Conservation (phyloP, 768 basidiomycete species). For the Coprinopsis strossmayeri region DNA sequence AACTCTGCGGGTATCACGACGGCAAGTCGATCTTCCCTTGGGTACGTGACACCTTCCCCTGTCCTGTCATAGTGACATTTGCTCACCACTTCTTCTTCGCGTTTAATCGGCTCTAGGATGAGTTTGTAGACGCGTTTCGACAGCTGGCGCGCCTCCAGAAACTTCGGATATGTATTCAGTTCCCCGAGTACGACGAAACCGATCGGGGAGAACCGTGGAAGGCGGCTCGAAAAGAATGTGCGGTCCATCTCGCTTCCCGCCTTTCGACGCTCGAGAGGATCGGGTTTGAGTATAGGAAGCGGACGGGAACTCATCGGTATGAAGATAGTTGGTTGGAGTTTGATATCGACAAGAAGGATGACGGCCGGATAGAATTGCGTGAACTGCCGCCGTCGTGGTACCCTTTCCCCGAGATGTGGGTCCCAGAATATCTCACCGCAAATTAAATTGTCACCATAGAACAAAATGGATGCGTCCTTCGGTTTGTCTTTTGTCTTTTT, state of each 20-base stretch:
- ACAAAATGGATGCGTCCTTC: background rate
- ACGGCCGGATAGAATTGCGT: conserved; percentile 18
- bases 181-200: conserved; percentile 29
- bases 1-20: conserved; percentile 35
- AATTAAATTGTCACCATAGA: no score
- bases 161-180: conserved; percentile 31
- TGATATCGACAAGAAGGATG: conserved; percentile 22
- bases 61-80: background rate
- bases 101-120: no score
- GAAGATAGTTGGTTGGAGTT: conserved; percentile 39
- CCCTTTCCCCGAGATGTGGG: conserved; percentile 36
- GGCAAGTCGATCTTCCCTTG: conserved; percentile 32
- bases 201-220: conserved; percentile 25
- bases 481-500: background rate
- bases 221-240: conserved; percentile 27
- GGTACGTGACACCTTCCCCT: conserved; percentile 20
- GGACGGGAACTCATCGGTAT: conserved; percentile 30
- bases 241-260: conserved; percentile 26
- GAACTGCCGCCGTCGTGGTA: conserved; percentile 32
- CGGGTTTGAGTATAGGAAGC: conserved; percentile 35
- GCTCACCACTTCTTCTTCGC: background rate
- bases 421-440: background rate
- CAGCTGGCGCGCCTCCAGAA: conserved; percentile 17
- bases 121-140: conserved; percentile 27
- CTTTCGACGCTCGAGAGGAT: conserved; percentile 25